Base-by-base conservation (phyloP, 345 rosid species). In the Populus simonii region DNA sequence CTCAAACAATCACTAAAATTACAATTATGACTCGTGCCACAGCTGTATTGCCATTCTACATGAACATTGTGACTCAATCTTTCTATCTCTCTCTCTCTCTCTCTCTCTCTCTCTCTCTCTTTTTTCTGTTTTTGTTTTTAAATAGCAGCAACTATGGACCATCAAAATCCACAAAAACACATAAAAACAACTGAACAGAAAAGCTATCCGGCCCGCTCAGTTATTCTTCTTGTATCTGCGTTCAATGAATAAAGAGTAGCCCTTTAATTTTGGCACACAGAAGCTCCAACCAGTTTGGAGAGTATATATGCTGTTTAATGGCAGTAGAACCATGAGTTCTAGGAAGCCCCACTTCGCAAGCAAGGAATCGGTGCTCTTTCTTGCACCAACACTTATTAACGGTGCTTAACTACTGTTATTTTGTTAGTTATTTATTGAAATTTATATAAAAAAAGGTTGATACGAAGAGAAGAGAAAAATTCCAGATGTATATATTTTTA, bases 311-410 rank as follows among this genome's bases (percentile, higher is more conserved):
- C 55, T 41, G 13, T 47, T 18, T 7, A 62, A 45, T 72, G 53
- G 20, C 49, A 47, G 13, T 2, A 38, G 31, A 17, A 1, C 15
- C 25, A 62, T 31, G 74, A 78, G 72, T 57, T 75, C 80, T 12
- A 79, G 66, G 75, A 69, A 76, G 57, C 39, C 82, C 82, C 78
- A 8, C 49, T 49, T 76, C 73, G 70, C 83, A 81, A 81, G 84
- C 84, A 81, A 84, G 81, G 84, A 79, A 84, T 81, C 65, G 43
- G 61, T 47, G 5, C 74, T 51, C 18, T 33, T 45, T 65, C 38
- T n/a, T 43, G 12, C 17, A 35, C 65, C 27, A 59, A 27, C 0
- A 4, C 5, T 33, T 0, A 33, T 4, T 4, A 33, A 33, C 35
- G 35, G 35, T 33, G 35, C 35, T 33, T 33, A 0, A 4, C 35